Conservation (phyloP, 2,329 filamentous ascomycete genomes). For the Diaporthe ilicicola region DNA sequence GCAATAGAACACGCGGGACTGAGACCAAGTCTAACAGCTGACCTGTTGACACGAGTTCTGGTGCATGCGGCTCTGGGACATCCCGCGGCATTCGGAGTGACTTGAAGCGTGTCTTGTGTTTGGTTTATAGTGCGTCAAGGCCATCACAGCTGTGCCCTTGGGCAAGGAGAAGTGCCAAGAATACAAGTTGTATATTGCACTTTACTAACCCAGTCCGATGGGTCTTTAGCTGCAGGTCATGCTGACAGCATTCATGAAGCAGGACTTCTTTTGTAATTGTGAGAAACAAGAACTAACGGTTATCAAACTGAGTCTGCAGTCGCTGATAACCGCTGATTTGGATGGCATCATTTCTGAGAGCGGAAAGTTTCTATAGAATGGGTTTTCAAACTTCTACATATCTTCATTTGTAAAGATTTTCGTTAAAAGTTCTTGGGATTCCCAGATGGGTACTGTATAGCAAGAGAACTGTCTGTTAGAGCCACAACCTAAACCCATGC, state of each 20-base stretch:
- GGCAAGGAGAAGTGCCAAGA: background rate
- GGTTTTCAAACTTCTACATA: no score
- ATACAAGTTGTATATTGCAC: background rate
- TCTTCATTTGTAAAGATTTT: no score
- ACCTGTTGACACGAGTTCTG: background rate
- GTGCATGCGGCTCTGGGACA: slow-evolving; percentile 1
- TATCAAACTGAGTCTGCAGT: no score
- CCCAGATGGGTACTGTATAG: no score
- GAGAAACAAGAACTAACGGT: no score
- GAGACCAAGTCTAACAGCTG: background rate
- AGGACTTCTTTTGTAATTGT: no score
- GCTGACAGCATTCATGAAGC: background rate
- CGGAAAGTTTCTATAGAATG: no score
- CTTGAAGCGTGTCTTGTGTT: background rate
- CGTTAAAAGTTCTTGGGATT: no score
- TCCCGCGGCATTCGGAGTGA: background rate
- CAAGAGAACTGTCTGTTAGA: no score
- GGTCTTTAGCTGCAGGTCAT: background rate
- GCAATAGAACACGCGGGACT: slow-evolving; percentile 7
- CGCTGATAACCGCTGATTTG: no score
- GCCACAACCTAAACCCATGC: no score
- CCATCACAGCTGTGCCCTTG: background rate
- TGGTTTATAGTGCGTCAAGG: background rate
- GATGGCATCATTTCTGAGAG: no score
- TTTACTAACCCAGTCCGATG: background rate